Evolutionary conservation across 2,329 filamentous ascomycete species (phyloP), one percentile per base, ranked within the genome.

Genomic region (Macrophomina pseudophaseolina): DNA sequence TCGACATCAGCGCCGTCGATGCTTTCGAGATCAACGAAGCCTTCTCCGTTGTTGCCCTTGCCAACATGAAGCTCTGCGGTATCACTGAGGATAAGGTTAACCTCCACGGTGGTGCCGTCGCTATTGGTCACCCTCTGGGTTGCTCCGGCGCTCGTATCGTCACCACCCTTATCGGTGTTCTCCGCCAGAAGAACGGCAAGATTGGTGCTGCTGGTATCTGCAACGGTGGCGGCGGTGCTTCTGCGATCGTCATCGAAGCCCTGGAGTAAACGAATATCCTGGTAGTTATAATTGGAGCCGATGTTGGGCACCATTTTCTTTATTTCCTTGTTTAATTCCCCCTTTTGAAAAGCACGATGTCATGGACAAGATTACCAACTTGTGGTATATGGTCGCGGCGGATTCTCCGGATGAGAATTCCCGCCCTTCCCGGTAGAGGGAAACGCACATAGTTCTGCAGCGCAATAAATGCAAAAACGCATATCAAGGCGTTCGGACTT

Each of bases 1-100:
- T 99, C 69, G 87, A 88, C 66, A 86, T 89, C 72, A 88, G 90
- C 70, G 86, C 92, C 68, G 86, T 99, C 67, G 94, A 98, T 75
- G 95, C 89, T 73, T 99, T 95, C 80, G 95, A 99, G 86, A 97
- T 99, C 86, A 99, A 99, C 85, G 95, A 99, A 85, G 95, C 95
- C 49, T 99, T 99, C 85, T 95, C 92, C 70, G 95, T 97, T 59
- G 95, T 99, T 70, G 93, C 95, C 46, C 87, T 99, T 63, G 94
- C 95, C 72, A 99, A 99, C 85, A 89, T 97, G 83, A 97, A 99
- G 87, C 80, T 98, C 65, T 88, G 99, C 48, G 86, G 85, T 69
- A 83, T 99, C 66, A 84, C 85, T 70, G 86, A 91, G 71, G 91
- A 94, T 68, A 96, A 93, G 82, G 94, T 99, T 78, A 99, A 99